Base-by-base conservation (phyloP, 768 basidiomycete genomes). In the Thelephora aurantiotincta region DNA sequence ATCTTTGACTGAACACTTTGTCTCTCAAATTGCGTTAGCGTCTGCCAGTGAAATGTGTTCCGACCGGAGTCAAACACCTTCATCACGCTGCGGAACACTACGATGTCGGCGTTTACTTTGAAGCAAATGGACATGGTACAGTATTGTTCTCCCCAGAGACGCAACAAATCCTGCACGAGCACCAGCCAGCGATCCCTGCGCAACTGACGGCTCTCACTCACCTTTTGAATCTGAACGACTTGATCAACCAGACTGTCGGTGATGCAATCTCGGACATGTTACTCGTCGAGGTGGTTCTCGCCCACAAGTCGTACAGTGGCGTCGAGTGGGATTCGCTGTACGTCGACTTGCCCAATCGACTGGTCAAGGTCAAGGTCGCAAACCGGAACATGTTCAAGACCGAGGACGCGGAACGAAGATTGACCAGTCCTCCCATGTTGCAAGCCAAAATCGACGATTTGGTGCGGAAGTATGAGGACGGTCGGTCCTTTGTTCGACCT, bases 41-140 rank as follows among this genome's bases (percentile, higher is more conserved):
- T 45, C 74, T 98, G 33, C 93, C 96, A 35, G 91, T 98, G 19
- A 82, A 81, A 58, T 99, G 96, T 60, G 92, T 94, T 6, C 71
- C 90, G 2, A 99, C 96, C 13, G 96, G 96, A 22, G 96, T 99
- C 51, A 99, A 99, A 64, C 87, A 98, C 61, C 77, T 98, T 43
- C 96, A 99, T 61, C 93, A 97, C 59, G 96, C 93, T 13, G 96
- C 96, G 11, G 89, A 93, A 57, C 77, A 80, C 57, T 98, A 82
- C 64, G 77, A 90, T 59, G 74, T 99, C 48, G 96, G 96, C n/a
- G 89, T 99, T 41, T 99, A 99, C 66, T 99, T 99, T 57, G 96
- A 99, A 63, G 96, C 96, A 33, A 99, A 99, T 60, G 96, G 96
- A 2, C 96, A 99, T 56, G 96, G 96, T 30, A 99, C 96, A 2